These are phyloP conservation scores for Yamadazyma tumulicola DNA, from an alignment of 805 yeast species.

Conservation along the genomic window DNA sequence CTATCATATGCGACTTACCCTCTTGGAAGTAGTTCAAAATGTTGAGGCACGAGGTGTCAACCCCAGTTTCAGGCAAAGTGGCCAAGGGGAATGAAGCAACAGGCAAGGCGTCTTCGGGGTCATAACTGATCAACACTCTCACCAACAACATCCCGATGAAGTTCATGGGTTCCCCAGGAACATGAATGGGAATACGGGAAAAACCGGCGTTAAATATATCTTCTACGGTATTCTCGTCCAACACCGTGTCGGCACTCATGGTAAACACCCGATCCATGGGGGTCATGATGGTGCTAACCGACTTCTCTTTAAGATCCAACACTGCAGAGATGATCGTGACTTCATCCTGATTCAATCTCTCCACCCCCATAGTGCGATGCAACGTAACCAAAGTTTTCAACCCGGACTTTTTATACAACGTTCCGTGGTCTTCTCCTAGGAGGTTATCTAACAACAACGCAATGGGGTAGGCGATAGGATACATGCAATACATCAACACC, in stretches of 20 bases:
- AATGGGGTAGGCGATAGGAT: constrained; percentile 89
- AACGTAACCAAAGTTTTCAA: constrained; percentile 89
- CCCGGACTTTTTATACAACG: constrained; percentile 88
- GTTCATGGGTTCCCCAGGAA: constrained; percentile 84
- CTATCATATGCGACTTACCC: constrained; percentile 96
- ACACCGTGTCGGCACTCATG: constrained; percentile 74
- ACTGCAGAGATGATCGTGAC: constrained; percentile 95
- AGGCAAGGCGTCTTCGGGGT: constrained; percentile 92
- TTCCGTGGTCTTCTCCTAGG: constrained; percentile 95
- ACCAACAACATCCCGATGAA: constrained; percentile 95
- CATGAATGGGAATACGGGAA: constrained; percentile 89
- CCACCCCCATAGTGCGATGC: constrained; percentile 94
- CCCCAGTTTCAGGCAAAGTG: constrained; percentile 90
- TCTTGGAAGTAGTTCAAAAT: constrained; percentile 95
- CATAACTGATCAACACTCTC: constrained; percentile 87
- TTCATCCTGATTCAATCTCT: constrained; percentile 88
- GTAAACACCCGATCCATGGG: constrained; percentile 89
- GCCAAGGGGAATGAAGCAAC: constrained; percentile 93
- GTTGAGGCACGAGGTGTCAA: constrained; percentile 89
- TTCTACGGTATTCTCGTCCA: constrained; percentile 82
- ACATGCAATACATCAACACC: constrained; percentile 80
- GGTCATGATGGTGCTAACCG: constrained; percentile 86
- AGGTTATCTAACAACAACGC: constrained; percentile 75
- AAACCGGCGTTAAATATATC: constrained; percentile 92
- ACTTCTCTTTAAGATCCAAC: constrained; percentile 87